phyloP scores from a whole-genome alignment of 495 filamentous ascomycete species.

The Trichocladium uniseriatum region DNA sequence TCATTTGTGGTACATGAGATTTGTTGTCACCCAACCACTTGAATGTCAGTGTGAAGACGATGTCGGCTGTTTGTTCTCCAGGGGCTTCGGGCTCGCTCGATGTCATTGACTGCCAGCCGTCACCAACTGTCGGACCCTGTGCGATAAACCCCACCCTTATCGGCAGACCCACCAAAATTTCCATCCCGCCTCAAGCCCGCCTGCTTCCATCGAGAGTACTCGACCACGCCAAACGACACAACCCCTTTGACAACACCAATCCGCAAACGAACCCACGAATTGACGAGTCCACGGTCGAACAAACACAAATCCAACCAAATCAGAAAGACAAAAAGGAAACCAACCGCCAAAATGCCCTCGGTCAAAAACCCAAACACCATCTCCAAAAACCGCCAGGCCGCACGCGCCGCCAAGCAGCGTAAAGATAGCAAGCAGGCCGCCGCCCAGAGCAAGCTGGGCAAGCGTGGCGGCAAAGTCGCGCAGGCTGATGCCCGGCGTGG shows the following conservation, averaged over 20 bases:
- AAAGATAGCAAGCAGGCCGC: conserved; percentile 22
- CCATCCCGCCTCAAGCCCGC: too few species aligned
- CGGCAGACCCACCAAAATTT: background rate
- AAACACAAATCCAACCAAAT: background rate
- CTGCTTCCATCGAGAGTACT: too few species aligned
- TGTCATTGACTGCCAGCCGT: background rate
- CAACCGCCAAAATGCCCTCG: conserved; percentile 28
- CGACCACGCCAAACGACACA: too few species aligned
- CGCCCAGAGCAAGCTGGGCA: conserved; percentile 7
- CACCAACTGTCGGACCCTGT: too few species aligned
- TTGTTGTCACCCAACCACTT: too few species aligned
- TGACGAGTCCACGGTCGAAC: background rate
- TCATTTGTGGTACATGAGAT: too few species aligned
- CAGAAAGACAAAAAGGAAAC: background rate
- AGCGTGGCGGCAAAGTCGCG: conserved; percentile 13
- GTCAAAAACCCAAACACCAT: conserved; percentile 41
- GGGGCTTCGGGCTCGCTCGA: background rate
- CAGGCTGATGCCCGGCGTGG: conserved; percentile 30
- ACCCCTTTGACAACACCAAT: background rate
- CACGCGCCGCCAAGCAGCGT: conserved; percentile 24
- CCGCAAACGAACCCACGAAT: too few species aligned
- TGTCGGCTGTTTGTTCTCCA: background rate
- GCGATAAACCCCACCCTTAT: background rate
- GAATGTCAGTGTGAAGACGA: too few species aligned
- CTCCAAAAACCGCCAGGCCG: conserved; percentile 33